Percentiles rank a stretch among this genome's conserved stretches.
These are phyloP conservation scores for Lentinula guzmanii DNA, from an alignment of 768 basidiomycete genomes.

Conservation along the genomic window DNA sequence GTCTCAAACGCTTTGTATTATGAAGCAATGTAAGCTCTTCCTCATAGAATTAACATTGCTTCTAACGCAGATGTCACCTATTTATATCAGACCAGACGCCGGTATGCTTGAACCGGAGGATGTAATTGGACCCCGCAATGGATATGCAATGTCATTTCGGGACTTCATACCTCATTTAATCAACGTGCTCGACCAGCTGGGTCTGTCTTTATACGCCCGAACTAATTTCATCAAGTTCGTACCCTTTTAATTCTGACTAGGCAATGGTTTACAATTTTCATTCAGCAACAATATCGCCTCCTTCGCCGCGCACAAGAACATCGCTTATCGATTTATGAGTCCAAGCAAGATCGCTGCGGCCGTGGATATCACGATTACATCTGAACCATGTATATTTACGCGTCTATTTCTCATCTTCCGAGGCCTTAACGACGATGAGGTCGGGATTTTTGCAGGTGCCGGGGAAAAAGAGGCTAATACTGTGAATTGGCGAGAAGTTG, in stretches of 20 bases:
- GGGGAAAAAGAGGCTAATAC: conserved; percentile 84
- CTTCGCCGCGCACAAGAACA: conserved; percentile 76
- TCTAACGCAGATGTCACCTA: background rate
- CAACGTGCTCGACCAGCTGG: conserved; percentile 79
- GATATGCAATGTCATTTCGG: conserved; percentile 77
- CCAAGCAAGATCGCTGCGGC: conserved; percentile 77
- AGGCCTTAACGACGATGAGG: conserved; percentile 75
- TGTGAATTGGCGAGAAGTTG: conserved; percentile 74
- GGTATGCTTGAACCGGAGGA: conserved; percentile 71
- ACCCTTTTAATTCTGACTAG: background rate
- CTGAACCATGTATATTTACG: conserved; percentile 76
- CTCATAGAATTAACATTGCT: background rate
- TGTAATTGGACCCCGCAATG: conserved; percentile 75
- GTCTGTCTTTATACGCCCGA: conserved; percentile 76
- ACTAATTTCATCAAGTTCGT: conserved; percentile 74
- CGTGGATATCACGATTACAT: conserved; percentile 82
- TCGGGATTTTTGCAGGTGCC: conserved; percentile 65
- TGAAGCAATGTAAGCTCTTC: conserved; percentile 64
- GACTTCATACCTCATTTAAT: conserved; percentile 79
- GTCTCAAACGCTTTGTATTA: conserved; percentile 80
- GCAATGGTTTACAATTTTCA: conserved; percentile 4
- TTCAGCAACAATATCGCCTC: conserved; percentile 68
- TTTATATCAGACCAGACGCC: conserved; percentile 61
- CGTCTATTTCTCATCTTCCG: conserved; percentile 85
- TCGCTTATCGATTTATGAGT: conserved; percentile 84